Conservation (phyloP, 495 filamentous ascomycete genomes). For the Sporormia fimetaria region DNA sequence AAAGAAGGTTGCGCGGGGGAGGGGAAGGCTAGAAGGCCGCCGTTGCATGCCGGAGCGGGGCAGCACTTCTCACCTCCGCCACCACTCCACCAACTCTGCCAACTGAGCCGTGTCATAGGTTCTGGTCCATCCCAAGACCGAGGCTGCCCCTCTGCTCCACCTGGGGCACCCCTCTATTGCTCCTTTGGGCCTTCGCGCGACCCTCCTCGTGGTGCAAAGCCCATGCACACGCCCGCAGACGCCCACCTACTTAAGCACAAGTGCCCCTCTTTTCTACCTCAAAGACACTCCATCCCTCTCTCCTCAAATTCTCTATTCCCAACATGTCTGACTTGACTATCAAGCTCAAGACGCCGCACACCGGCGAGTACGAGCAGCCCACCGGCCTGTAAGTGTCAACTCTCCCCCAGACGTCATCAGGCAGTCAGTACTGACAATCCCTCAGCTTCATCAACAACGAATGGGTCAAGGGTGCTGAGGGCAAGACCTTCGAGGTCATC, state of each 20-base stretch:
- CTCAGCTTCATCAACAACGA: constrained; percentile 96
- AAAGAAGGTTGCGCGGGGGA: constrained; percentile 4
- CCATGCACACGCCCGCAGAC: constrained; percentile 4
- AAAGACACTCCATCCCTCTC: constrained; percentile 1
- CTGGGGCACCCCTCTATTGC: too few relatives aligned
- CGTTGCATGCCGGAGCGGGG: constrained; percentile 1
- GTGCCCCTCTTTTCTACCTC: constrained; percentile 7
- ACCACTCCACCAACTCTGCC: too few relatives aligned
- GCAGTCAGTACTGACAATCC: constrained; percentile 14
- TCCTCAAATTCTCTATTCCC: neutral
- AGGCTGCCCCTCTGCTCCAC: constrained; percentile 11
- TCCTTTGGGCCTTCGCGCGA: too few relatives aligned
- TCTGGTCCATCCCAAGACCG: too few relatives aligned
- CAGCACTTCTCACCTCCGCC: neutral
- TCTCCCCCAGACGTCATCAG: too few relatives aligned
- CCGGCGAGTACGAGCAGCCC: constrained; percentile 72
- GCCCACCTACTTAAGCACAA: constrained; percentile 9
- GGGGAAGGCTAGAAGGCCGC: constrained; percentile 2
- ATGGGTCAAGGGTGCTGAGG: constrained; percentile 72
- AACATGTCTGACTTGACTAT: constrained; percentile 29
- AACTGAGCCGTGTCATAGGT: too few relatives aligned
- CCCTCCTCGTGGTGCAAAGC: too few relatives aligned
- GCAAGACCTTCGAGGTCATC: constrained; percentile 70
- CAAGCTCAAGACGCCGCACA: constrained; percentile 54
- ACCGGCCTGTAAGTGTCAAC: constrained; percentile 85